Conservation (phyloP, 2,329 filamentous ascomycete genomes). For the Fusarium napiforme region DNA sequence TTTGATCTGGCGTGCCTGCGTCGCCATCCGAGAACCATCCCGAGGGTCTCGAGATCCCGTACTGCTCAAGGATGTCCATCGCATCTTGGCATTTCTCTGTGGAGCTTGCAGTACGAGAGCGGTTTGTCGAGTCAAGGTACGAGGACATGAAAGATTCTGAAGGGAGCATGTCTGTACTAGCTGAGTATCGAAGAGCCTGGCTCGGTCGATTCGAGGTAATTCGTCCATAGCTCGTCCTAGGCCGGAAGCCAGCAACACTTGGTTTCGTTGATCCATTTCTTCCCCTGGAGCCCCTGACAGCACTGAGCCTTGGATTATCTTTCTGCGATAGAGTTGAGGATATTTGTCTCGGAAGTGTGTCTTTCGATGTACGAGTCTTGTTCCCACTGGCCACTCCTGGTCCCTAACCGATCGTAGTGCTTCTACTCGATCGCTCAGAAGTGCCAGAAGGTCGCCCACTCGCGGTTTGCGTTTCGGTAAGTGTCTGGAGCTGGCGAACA, state of each 20-base stretch:
- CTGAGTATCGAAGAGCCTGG: background rate
- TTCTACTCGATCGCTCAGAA: constrained; percentile 39
- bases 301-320: constrained; percentile 5
- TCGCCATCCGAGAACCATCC: constrained; percentile 60
- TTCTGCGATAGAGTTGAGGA: constrained; percentile 24
- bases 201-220: background rate
- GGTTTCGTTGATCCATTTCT: constrained; percentile 6
- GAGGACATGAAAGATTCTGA: constrained; percentile 3
- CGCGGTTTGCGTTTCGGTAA: constrained; percentile 25
- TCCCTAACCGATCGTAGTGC: constrained; percentile 44
- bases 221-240: background rate
- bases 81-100: constrained; percentile 55
- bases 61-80: constrained; percentile 59
- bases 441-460: constrained; percentile 9
- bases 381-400: constrained; percentile 40
- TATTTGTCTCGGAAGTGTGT: constrained; percentile 38
- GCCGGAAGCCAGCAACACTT: constrained; percentile 20
- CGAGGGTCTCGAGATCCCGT: constrained; percentile 57
- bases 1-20: constrained; percentile 8
- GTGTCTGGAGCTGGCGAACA: constrained; percentile 44
- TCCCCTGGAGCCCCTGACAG: background rate
- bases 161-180: constrained; percentile 1
- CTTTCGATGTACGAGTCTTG: constrained; percentile 43
- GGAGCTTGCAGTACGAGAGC: constrained; percentile 47
- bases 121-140: constrained; percentile 21